Conservation (phyloP, 2,329 filamentous ascomycete genomes). For the Aspergillus neotritici region DNA sequence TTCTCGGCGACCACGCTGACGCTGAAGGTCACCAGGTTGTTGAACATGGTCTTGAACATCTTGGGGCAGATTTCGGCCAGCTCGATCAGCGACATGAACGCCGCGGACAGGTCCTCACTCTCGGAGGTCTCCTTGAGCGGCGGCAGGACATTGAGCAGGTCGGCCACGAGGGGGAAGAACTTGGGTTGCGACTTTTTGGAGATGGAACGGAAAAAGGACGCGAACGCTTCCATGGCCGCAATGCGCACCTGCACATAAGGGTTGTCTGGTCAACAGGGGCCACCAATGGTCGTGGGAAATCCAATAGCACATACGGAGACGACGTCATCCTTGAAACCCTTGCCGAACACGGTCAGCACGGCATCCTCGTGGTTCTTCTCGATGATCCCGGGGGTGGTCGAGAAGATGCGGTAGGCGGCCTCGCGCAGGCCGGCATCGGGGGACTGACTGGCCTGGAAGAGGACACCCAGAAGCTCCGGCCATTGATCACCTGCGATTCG, state of each 20-base stretch:
- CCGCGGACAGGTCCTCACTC: conserved; percentile 84
- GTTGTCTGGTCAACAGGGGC: conserved; percentile 1
- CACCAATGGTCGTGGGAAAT: conserved; percentile 3
- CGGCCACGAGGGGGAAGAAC: conserved; percentile 80
- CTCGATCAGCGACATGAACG: conserved; percentile 85
- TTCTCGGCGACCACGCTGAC: conserved; percentile 94
- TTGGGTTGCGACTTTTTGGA: conserved; percentile 81
- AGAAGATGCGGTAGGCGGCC: conserved; percentile 90
- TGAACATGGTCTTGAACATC: conserved; percentile 96
- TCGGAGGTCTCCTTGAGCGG: conserved; percentile 89
- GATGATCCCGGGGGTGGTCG: conserved; percentile 90
- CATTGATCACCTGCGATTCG: conserved; percentile 64
- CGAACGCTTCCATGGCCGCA: conserved; percentile 93
- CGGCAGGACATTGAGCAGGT: conserved; percentile 88
- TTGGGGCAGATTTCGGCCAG: conserved; percentile 89
- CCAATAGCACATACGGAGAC: conserved; percentile 55
- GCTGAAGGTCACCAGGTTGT: conserved; percentile 85
- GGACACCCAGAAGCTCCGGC: conserved; percentile 77
- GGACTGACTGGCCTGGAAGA: conserved; percentile 89
- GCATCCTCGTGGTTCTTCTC: conserved; percentile 90
- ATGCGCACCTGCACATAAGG: conserved; percentile 63
- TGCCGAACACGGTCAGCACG: conserved; percentile 82
- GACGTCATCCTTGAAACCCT: conserved; percentile 84
- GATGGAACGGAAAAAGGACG: conserved; percentile 88
- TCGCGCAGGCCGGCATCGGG: conserved; percentile 78